Conservation (phyloP, 441 rosid species). For the Pelargonium myrrhifolium region DNA sequence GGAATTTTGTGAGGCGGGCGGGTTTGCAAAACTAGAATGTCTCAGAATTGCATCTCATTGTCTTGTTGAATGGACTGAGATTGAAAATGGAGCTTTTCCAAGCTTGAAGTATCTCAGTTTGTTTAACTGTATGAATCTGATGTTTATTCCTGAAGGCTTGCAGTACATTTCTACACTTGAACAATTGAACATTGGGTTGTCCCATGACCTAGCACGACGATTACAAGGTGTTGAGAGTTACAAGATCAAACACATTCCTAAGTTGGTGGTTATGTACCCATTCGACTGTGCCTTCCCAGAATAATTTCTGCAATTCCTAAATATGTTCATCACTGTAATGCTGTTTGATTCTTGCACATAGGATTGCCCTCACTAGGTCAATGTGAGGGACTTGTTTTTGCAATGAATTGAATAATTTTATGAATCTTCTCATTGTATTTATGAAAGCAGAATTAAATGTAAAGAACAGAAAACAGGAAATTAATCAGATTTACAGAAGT, state of each 20-base stretch:
- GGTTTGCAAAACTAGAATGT: constrained; percentile 36
- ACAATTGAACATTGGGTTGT: constrained; percentile 27
- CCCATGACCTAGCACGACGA: constrained; percentile 31
- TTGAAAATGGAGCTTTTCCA: constrained; percentile 40
- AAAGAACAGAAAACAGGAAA: too few species aligned
- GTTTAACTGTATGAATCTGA: constrained; percentile 25
- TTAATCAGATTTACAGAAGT: too few species aligned
- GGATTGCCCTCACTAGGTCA: too few species aligned
- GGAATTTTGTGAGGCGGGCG: constrained; percentile 36
- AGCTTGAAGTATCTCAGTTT: constrained; percentile 30
- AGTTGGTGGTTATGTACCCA: not conserved
- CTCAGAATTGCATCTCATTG: constrained; percentile 29
- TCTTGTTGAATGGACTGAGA: constrained; percentile 36
- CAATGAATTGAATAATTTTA: too few species aligned
- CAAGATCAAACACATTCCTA: constrained; percentile 6
- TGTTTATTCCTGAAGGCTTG: constrained; percentile 39
- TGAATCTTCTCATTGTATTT: too few species aligned
- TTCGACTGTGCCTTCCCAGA: not conserved
- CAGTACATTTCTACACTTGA: constrained; percentile 32
- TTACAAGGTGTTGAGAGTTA: constrained; percentile 31
- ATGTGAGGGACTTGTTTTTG: too few species aligned
- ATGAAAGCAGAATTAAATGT: too few species aligned
- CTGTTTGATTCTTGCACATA: too few species aligned
- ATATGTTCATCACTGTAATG: too few species aligned
- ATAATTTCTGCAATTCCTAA: not conserved